Percentiles rank a stretch among this genome's conserved stretches.
phyloP scores from a whole-genome alignment of 192 early-diverging fungal species.

The Haplosporangium gracile region DNA sequence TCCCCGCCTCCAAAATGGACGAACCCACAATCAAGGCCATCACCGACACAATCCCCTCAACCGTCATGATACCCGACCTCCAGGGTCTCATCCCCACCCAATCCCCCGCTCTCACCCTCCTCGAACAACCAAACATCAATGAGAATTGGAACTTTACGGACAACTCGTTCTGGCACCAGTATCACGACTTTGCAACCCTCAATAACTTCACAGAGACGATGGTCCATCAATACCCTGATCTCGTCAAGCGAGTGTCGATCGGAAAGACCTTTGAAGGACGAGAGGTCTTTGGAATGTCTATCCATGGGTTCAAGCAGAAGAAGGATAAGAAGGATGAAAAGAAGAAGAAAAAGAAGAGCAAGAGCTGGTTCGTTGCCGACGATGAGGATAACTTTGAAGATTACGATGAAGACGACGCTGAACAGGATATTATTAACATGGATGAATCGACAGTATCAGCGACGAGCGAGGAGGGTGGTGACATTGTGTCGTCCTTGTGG shows the following conservation, averaged over 20 bases:
- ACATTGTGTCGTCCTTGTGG: slow-evolving; percentile 8
- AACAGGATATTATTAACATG: background rate
- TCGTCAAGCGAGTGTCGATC: slow-evolving; percentile 52
- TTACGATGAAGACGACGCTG: background rate
- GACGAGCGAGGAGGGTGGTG: background rate
- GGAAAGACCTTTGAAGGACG: slow-evolving; percentile 54
- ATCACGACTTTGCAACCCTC: slow-evolving; percentile 38
- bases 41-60: slow-evolving; percentile 4
- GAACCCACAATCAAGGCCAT: slow-evolving; percentile 1
- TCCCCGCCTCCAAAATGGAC: slow-evolving; percentile 18
- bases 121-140: background rate
- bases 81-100: slow-evolving; percentile 35
- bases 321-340: slow-evolving; percentile 28
- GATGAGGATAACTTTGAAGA: slow-evolving; percentile 2
- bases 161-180: slow-evolving; percentile 32
- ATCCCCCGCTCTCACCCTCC: slow-evolving; percentile 3
- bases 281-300: slow-evolving; percentile 53
- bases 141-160: slow-evolving; percentile 33
- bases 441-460: background rate
- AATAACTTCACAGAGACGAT: slow-evolving; percentile 53
- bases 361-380: background rate
- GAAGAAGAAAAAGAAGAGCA: background rate
- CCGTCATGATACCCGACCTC: slow-evolving; percentile 36
- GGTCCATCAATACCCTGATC: slow-evolving; percentile 26
- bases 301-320: slow-evolving; percentile 46